Percentiles rank a stretch among this genome's conserved stretches.
These are phyloP conservation scores for Xylariaceae sp. DNA, from an alignment of 2,329 filamentous ascomycete genomes.

Conservation along the genomic window DNA sequence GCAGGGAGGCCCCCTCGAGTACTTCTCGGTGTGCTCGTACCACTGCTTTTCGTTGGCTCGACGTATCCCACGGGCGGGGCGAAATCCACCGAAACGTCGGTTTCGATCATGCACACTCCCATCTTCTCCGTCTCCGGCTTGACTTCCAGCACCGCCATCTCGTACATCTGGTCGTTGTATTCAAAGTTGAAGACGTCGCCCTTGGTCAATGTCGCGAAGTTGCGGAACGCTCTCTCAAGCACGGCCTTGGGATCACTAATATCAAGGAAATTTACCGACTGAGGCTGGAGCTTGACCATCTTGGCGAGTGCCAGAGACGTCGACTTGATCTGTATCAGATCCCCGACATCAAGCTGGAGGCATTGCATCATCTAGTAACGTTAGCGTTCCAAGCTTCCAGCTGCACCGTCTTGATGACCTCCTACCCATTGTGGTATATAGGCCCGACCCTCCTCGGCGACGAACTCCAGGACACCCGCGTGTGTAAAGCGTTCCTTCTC, in stretches of 20 bases:
- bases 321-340: slow-evolving; percentile 90
- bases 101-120: slow-evolving; percentile 91
- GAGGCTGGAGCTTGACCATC: slow-evolving; percentile 94
- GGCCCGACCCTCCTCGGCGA: slow-evolving; percentile 92
- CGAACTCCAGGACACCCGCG: slow-evolving; percentile 93
- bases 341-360: slow-evolving; percentile 80
- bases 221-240: slow-evolving; percentile 90
- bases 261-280: slow-evolving; percentile 88
- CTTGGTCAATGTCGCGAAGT: slow-evolving; percentile 89
- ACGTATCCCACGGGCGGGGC: slow-evolving; percentile 91
- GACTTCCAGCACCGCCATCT: slow-evolving; percentile 88
- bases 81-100: slow-evolving; percentile 94
- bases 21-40: slow-evolving; percentile 81
- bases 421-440: slow-evolving; percentile 92
- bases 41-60: slow-evolving; percentile 71
- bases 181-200: slow-evolving; percentile 93
- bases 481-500: slow-evolving; percentile 76
- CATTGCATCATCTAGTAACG: slow-evolving; percentile 80
- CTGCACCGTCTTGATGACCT: slow-evolving; percentile 8
- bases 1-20: slow-evolving; percentile 56
- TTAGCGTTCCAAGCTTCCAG: slow-evolving; percentile 14
- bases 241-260: slow-evolving; percentile 97
- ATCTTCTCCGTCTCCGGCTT: slow-evolving; percentile 80
- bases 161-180: slow-evolving; percentile 92
- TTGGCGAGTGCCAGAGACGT: slow-evolving; percentile 86